Evolutionary conservation across 441 rosid species (phyloP), one percentile per base, ranked within the genome.

Genomic region (Eugenia klotzschiana): DNA sequence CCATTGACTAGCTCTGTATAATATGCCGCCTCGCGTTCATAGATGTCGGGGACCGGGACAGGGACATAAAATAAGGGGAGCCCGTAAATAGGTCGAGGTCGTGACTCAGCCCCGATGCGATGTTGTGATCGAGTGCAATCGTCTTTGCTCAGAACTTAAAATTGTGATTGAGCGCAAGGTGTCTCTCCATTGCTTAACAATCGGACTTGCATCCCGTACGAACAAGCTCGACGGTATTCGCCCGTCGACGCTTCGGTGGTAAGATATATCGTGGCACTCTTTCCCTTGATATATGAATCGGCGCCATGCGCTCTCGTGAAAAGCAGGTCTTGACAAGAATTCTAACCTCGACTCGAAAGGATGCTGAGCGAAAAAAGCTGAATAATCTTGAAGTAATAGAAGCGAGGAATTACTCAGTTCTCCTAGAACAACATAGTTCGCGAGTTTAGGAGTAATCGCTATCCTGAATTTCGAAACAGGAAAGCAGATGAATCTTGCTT

Each of bases 291-390:
- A 64, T 33, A 64, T 60, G 23, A 33, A 33, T 4, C 0, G 0
- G n/a, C 0, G 7, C 7, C 3, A 0, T 0, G n/a, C 74, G 8
- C n/a, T 33, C 14, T 33, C n/a, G 29, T 3, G 9, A 33, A 64
- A 64, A 8, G 23, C 20, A 18, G 14, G 7, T 64, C 0, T 64
- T 0, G 46, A 64, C 0, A 9, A 64, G 46, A 64, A 22, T 18
- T 64, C 25, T 8, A 8, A 33, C 46, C 77, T 64, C 0, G 8
- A 64, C 25, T 33, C 14, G 10, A 18, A 8, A 33, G 1, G 15
- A 60, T 0, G 12, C 40, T 1, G 5, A 18, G 1, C 0, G 2
- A 64, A 37, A 4, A 4, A 20, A 18, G 43, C n/a, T 29, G 20
- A 18, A 33, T 29, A 4, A 29, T 58, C 40, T 58, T 1, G 6